A percentile compares a stretch with the other conserved stretches of the same genome.
These are phyloP conservation scores for Pseudophaeomoniella oleicola DNA, from an alignment of 2,329 filamentous ascomycete species.

Conservation along the genomic window DNA sequence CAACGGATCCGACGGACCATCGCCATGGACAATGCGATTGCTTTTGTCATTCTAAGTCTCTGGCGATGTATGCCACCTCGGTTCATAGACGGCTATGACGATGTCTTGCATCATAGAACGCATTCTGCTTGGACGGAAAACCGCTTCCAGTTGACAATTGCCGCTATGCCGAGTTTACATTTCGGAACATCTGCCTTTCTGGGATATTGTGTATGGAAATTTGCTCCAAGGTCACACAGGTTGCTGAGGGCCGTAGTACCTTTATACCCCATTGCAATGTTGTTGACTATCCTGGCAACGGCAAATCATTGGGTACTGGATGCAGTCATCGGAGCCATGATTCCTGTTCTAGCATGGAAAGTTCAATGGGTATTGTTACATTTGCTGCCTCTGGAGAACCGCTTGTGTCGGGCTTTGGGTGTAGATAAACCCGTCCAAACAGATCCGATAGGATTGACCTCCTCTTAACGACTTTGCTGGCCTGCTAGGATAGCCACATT, in stretches of 20 bases:
- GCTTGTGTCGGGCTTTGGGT: background rate
- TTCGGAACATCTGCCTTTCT: conserved; percentile 25
- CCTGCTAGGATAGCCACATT: too few species aligned
- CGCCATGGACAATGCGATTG: conserved; percentile 33
- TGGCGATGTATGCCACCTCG: conserved; percentile 36
- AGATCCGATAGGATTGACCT: background rate
- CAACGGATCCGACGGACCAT: conserved; percentile 30
- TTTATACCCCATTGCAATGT: background rate
- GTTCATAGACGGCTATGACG: conserved; percentile 35
- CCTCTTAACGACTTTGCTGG: too few species aligned
- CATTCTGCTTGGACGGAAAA: conserved; percentile 28
- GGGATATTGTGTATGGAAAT: conserved; percentile 8
- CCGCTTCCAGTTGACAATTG: conserved; percentile 31
- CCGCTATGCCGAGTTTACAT: conserved; percentile 35
- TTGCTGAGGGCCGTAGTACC: background rate
- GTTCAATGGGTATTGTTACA: background rate
- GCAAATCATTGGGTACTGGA: conserved; percentile 1
- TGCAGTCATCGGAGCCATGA: background rate
- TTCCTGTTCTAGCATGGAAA: background rate
- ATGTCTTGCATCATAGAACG: conserved; percentile 24
- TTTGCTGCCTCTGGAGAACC: background rate
- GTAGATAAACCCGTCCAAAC: background rate
- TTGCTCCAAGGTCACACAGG: background rate
- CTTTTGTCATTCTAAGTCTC: conserved; percentile 31
- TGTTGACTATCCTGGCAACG: background rate